phyloP scores from a whole-genome alignment of 164 flowering plant species.

The Protea cynaroides region DNA sequence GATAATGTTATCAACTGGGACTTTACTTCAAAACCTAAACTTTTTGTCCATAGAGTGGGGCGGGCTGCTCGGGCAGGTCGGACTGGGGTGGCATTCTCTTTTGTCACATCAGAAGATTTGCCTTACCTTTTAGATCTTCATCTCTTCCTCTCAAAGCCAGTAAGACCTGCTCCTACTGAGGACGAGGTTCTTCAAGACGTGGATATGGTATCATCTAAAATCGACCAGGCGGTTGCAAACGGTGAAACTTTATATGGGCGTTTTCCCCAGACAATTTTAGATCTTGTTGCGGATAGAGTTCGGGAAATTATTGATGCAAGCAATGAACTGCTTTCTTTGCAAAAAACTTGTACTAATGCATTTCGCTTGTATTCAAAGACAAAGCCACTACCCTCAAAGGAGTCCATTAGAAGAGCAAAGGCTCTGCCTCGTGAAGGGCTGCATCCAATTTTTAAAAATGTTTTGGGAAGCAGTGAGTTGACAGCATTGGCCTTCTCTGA shows the following conservation, averaged over 20 bases:
- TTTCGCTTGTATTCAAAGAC: constrained; percentile 77
- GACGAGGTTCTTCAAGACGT: constrained; percentile 68
- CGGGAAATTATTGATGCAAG: constrained; percentile 70
- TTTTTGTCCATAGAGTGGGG: constrained; percentile 95
- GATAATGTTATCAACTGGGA: constrained; percentile 98
- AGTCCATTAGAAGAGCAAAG: constrained; percentile 77
- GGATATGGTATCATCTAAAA: constrained; percentile 54
- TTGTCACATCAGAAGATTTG: constrained; percentile 83
- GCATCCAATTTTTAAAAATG: constrained; percentile 75
- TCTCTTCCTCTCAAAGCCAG: constrained; percentile 86
- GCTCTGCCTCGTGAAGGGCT: constrained; percentile 70
- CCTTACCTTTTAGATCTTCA: constrained; percentile 90
- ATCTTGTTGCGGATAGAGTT: constrained; percentile 79
- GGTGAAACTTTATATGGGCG: constrained; percentile 93
- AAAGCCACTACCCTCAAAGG: constrained; percentile 74
- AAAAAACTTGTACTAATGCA: constrained; percentile 64
- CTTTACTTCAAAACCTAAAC: constrained; percentile 91
- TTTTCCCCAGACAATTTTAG: constrained; percentile 73
- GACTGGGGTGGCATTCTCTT: constrained; percentile 82
- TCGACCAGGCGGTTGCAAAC: constrained; percentile 62
- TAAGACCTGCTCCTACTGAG: constrained; percentile 85
- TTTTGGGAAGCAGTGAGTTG: constrained; percentile 57
- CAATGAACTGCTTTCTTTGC: constrained; percentile 54
- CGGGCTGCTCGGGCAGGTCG: constrained; percentile 98
- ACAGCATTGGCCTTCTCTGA: constrained; percentile 85